Evolutionary conservation across 2,329 filamentous ascomycete species (phyloP), one percentile per base, ranked within the genome.

Genomic region (Ophiognomonia clavigignenti-juglandacearum): DNA sequence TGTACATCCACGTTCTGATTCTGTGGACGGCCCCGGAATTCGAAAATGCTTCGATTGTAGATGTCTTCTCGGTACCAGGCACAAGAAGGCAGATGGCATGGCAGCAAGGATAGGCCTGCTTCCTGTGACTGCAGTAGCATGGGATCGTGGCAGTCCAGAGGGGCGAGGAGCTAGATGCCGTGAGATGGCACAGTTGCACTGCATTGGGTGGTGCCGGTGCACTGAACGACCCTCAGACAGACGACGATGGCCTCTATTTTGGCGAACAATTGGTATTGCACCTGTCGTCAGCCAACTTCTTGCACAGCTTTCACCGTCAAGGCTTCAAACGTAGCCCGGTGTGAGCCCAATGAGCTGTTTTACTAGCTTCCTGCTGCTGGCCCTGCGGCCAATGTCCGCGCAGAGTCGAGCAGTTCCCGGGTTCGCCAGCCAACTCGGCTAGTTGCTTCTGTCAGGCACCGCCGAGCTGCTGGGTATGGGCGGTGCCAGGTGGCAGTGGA

Each of bases 401-500:
- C 26, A 34, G n/a, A 31, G 34, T 34, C 31, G 16, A 34, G n/a
- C 16, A 20, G 14, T 26, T 4, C n/a, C 11, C 20, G 20, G 36
- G 34, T 23, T 20, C 38, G 19, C n/a, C 19, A 38, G 40, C 24
- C 22, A 35, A n/a, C 22, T 39, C 24, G n/a, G 20, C 40, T 44
- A 43, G 44, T 36, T 44, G 43, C 24, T 41, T 48, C 37, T 40
- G 48, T 45, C 48, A 44, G 40, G 39, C 39, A 43, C 37, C 37
- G 22, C 34, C 43, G 43, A 35, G 35, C 18, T 34, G 18, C 43
- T 20, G 39, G 43, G 43, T 31, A 36, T 47, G 27, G 23, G 41
- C 44, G 45, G 26, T 50, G 48, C 48, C 48, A 50, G 44, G 37
- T 50, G 44, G 44, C 44, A 50, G 9, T 29, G 6, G 39, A n/a